Evolutionary conservation across 2,329 filamentous ascomycete genomes (phyloP).

Genomic region (Neophaeococcomyces aloes): DNA sequence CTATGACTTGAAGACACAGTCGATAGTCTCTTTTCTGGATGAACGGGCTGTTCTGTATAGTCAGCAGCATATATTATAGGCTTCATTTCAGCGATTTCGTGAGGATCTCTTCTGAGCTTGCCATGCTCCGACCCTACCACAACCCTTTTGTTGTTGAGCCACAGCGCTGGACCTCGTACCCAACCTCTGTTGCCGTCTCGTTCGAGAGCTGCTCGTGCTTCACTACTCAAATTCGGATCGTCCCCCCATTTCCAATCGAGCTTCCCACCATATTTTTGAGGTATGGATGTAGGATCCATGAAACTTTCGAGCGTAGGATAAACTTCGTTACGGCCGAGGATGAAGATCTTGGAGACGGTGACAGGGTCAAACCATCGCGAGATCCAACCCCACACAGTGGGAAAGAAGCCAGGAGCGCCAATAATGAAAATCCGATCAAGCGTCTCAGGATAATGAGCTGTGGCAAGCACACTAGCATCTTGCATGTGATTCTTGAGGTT

Average conservation of each 20-base stretch:
- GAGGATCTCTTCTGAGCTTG: conserved; percentile 14
- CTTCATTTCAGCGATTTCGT: conserved; percentile 16
- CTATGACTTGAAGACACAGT: not conserved
- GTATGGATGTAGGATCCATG: conserved; percentile 73
- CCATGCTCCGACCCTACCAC: conserved; percentile 21
- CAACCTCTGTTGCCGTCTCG: conserved; percentile 20
- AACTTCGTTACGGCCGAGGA: conserved; percentile 64
- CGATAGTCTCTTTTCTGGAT: conserved; percentile 14
- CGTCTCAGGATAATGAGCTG: conserved; percentile 90
- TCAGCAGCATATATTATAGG: conserved; percentile 19
- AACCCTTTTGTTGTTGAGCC: conserved; percentile 19
- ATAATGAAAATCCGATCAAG: conserved; percentile 80
- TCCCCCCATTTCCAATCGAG: conserved; percentile 75
- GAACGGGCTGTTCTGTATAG: conserved; percentile 18
- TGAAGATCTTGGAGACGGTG: conserved; percentile 93
- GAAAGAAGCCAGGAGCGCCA: conserved; percentile 78
- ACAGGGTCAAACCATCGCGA: conserved; percentile 89
- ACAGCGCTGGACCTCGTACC: conserved; percentile 20
- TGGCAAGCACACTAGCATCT: conserved; percentile 75
- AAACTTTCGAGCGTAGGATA: conserved; percentile 66
- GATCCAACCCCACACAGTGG: conserved; percentile 76
- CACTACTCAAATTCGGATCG: conserved; percentile 57
- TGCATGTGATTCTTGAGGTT: conserved; percentile 91
- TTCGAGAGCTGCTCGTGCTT: conserved; percentile 25
- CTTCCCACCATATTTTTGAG: conserved; percentile 78